Base-by-base conservation (phyloP, 2,329 filamentous ascomycete species). In the Ophiosphaerella korrae region DNA sequence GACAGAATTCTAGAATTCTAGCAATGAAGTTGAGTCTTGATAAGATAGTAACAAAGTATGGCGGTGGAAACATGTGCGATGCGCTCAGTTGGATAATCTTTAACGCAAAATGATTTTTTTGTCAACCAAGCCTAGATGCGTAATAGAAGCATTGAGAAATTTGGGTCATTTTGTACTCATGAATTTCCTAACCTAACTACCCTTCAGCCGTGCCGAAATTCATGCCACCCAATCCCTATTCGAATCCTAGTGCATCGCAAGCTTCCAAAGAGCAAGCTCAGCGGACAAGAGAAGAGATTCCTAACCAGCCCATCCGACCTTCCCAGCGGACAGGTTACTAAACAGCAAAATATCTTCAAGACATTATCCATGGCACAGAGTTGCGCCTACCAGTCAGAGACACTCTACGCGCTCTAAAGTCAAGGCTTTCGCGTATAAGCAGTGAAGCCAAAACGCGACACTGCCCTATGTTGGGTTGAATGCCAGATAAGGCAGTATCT, bases 281-380 rank as follows among this genome's bases (percentile, higher is more conserved):
- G 48, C 52, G 45, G 45, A 45, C 37, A 21, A 41, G 39, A 42
- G 41, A 46, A 47, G 42, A 42, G 48, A 45, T 41, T 37, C 13
- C 39, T 8, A 32, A 29, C 35, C 43, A 45, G 43, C 43, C 57
- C 38, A 55, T 62, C 58, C 57, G 52, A 45, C 59, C 55, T 42
- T 57, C 53, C 46, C 56, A 62, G 56, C 52, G 54, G 52, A 58
- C 50, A 45, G 46, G 52, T 48, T 50, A 36, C 34, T 48, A 45
- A 51, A 52, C 44, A 50, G 32, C 37, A 45, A 42, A 64, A 61
- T 54, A 63, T 63, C 59, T 53, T 64, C 61, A 57, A 63, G 61
- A 64, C 60, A 63, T 64, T 64, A 63, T 60, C 54, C 43, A 64
- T 50, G 42, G 49, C 37, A 50, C 44, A 55, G 55, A 48, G 37